Conservation (phyloP, 176 grass and related monocot genomes). For the Alopecurus myosuroides region DNA sequence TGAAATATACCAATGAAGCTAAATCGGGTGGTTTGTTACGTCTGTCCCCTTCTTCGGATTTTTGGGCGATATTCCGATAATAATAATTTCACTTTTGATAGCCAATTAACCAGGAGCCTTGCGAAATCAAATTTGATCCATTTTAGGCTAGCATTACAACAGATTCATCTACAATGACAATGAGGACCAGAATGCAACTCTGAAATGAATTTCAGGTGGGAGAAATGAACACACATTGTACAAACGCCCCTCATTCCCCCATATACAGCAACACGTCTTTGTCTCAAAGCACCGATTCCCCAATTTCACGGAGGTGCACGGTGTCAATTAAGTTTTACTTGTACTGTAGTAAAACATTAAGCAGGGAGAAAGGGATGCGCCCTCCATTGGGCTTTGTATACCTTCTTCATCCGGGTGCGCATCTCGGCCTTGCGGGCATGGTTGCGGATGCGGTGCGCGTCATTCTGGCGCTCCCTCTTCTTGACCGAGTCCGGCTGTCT, state of each 20-base stretch:
- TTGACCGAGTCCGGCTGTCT: constrained; percentile 48
- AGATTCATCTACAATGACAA: neutral
- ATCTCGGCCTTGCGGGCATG: constrained; percentile 78
- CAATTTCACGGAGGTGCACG: neutral
- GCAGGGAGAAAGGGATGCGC: neutral
- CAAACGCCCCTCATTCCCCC: neutral
- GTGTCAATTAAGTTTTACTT: neutral
- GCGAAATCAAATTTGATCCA: neutral
- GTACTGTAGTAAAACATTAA: neutral
- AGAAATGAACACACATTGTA: neutral
- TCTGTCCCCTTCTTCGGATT: neutral
- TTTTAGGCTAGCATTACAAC: neutral
- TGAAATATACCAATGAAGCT: neutral
- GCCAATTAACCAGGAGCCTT: neutral
- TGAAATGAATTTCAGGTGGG: neutral
- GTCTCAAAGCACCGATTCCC: neutral
- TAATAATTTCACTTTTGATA: neutral
- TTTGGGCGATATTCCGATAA: neutral
- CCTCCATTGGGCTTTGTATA: neutral
- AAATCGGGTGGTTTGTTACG: neutral
- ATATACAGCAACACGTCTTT: neutral
- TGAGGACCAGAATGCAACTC: neutral
- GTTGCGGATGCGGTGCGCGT: constrained; percentile 53
- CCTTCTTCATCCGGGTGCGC: constrained; percentile 75
- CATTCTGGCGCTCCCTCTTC: constrained; percentile 72